These are phyloP conservation scores for Moringa oleifera DNA, from an alignment of 345 rosid genomes.

Conservation along the genomic window DNA sequence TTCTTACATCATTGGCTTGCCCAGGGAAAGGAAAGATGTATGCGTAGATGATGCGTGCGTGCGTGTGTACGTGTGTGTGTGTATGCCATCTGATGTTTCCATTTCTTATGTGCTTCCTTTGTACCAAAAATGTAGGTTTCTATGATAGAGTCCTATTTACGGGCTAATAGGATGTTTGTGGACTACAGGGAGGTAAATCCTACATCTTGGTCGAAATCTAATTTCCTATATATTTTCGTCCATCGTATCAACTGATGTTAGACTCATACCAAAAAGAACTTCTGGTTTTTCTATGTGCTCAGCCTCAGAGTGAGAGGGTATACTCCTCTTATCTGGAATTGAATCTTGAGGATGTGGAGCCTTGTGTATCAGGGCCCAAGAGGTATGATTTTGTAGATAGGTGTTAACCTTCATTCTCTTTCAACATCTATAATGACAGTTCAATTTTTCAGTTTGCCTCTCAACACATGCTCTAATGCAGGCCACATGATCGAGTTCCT, in stretches of 20 bases:
- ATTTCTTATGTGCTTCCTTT: conserved; percentile 15
- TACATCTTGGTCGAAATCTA: not conserved
- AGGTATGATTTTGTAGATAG: conserved; percentile 31
- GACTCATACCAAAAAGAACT: too few relatives aligned
- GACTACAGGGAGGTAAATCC: conserved; percentile 76
- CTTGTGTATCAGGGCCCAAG: conserved; percentile 87
- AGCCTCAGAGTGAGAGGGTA: conserved; percentile 57
- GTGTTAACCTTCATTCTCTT: not conserved
- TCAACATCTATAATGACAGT: not conserved
- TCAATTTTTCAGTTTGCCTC: not conserved
- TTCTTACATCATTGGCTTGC: not conserved
- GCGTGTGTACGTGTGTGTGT: too few relatives aligned
- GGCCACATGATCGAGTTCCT: conserved; percentile 95
- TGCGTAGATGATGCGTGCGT: too few relatives aligned
- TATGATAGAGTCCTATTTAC: conserved; percentile 82
- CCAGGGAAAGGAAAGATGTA: not conserved
- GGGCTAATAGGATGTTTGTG: conserved; percentile 88
- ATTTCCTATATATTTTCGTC: conserved; percentile 9
- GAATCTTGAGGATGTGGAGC: conserved; percentile 74
- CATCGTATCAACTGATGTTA: conserved; percentile 1
- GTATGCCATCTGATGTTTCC: not conserved
- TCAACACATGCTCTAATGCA: conserved; percentile 18
- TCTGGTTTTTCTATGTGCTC: conserved; percentile 16
- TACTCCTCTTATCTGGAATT: conserved; percentile 69
- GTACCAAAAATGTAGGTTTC: conserved; percentile 39